Conservation (phyloP, 176 grass and related monocot genomes). For the Musa acuminata region DNA sequence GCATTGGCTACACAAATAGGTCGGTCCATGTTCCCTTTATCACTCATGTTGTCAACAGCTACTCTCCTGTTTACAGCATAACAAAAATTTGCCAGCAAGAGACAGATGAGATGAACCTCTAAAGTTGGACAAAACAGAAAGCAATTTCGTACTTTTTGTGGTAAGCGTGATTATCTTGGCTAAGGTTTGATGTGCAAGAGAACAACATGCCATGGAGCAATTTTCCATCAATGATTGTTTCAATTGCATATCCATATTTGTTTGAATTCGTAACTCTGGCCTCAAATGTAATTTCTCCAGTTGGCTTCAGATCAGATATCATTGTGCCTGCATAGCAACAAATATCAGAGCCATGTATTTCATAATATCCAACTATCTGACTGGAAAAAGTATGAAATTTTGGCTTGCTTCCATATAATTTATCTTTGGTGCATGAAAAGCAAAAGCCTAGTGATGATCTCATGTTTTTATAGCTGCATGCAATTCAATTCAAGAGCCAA, state of each 20-base stretch:
- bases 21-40: not conserved
- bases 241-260: conserved; percentile 19
- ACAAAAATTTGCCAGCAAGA: not conserved
- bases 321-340: not conserved
- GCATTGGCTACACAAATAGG: not conserved
- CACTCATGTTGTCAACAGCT: not conserved
- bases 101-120: not conserved
- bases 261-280: conserved; percentile 21
- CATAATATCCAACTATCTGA: not conserved
- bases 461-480: not conserved
- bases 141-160: conserved; percentile 8
- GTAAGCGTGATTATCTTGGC: not conserved
- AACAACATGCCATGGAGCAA: conserved; percentile 28
- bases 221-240: conserved; percentile 23
- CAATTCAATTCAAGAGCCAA: not conserved
- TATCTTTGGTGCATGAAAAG: not conserved
- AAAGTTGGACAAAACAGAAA: not conserved
- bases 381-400: not conserved
- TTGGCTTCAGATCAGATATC: not conserved
- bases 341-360: not conserved
- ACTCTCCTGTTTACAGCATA: not conserved
- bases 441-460: not conserved
- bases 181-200: conserved; percentile 18
- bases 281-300: conserved; percentile 16
- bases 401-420: not conserved